Evolutionary conservation across 2,329 filamentous ascomycete species (phyloP).

Genomic region (Aspergillus sp.): DNA sequence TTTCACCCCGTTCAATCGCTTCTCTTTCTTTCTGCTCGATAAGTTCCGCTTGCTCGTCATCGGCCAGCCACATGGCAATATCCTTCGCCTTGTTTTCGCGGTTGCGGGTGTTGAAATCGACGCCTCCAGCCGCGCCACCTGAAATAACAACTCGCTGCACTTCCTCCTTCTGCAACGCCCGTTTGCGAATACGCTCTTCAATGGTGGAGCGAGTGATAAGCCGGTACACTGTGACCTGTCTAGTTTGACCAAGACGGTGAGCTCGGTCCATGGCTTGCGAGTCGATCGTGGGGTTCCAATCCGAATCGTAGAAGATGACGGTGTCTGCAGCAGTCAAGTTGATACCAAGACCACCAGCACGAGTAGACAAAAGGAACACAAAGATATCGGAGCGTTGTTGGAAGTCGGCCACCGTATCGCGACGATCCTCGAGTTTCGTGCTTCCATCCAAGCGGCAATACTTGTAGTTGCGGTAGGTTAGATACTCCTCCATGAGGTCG

Average conservation of each 20-base stretch:
- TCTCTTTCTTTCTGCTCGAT: conserved; percentile 93
- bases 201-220: conserved; percentile 96
- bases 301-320: conserved; percentile 98
- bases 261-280: conserved; percentile 99
- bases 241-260: conserved; percentile 93
- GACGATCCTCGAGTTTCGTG: conserved; percentile 93
- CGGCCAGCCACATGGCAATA: conserved; percentile 97
- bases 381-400: conserved; percentile 93
- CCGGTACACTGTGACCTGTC: conserved; percentile 94
- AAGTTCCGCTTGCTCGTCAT: conserved; percentile 92
- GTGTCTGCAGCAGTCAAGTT: conserved; percentile 96
- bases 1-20: conserved; percentile 68
- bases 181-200: conserved; percentile 95
- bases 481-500: conserved; percentile 97
- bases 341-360: conserved; percentile 96
- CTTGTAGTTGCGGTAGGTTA: conserved; percentile 98
- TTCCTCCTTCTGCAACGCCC: conserved; percentile 96
- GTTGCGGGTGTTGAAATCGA: conserved; percentile 93
- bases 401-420: conserved; percentile 96
- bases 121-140: conserved; percentile 75
- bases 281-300: conserved; percentile 99
- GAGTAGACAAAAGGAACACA: conserved; percentile 92
- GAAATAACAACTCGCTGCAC: conserved; percentile 96
- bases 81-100: conserved; percentile 95
- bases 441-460: conserved; percentile 96